Conservation (phyloP, 768 basidiomycete genomes). For the Serendipita sp. region DNA sequence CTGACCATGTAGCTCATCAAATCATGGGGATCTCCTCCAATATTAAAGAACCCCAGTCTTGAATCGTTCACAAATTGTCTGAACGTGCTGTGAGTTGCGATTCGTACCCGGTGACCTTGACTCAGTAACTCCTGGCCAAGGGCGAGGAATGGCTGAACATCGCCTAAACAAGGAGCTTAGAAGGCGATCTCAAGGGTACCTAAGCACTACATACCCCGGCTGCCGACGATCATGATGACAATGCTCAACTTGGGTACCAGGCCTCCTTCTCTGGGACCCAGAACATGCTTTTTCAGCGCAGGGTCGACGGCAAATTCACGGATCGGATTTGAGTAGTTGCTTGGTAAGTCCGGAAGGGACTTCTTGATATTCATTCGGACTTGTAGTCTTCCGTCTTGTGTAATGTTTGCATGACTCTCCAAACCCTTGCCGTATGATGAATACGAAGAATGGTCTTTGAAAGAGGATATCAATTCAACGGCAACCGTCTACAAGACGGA, state of each 20-base stretch:
- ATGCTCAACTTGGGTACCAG: slow-evolving; percentile 30
- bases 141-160: slow-evolving; percentile 53
- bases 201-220: slow-evolving; percentile 30
- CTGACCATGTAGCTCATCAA: slow-evolving; percentile 63
- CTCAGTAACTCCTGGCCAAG: slow-evolving; percentile 33
- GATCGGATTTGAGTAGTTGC: slow-evolving; percentile 30
- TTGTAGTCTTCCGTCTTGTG: slow-evolving; percentile 32
- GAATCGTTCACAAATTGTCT: slow-evolving; percentile 34
- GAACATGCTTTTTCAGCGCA: not conserved
- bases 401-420: slow-evolving; percentile 26
- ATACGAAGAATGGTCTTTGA: not conserved
- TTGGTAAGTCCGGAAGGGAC: slow-evolving; percentile 34
- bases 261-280: not conserved
- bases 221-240: slow-evolving; percentile 54
- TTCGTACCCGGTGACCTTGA: slow-evolving; percentile 42
- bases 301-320: slow-evolving; percentile 35
- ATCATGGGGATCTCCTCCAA: slow-evolving; percentile 48
- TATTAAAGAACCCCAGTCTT: slow-evolving; percentile 42
- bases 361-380: slow-evolving; percentile 34
- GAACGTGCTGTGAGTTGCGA: slow-evolving; percentile 49
- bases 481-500: no score
- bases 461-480: no score
- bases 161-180: slow-evolving; percentile 22
- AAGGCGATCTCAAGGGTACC: not conserved
- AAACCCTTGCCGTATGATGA: slow-evolving; percentile 25